Base-by-base conservation (phyloP, 169 alveolate species). In the Perkinsus chesapeaki region DNA sequence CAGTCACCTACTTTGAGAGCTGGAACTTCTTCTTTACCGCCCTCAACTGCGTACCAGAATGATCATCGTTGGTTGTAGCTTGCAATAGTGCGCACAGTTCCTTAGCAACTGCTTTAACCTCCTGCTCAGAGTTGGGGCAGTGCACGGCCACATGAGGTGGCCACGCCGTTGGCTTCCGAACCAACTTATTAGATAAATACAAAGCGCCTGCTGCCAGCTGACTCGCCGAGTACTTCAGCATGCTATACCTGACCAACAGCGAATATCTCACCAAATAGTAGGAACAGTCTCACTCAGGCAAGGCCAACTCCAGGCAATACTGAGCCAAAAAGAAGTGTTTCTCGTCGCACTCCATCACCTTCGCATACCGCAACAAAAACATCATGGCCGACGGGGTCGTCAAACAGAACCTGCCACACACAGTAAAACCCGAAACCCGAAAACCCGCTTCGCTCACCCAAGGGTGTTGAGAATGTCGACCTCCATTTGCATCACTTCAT, bases 71-170 rank as follows among this genome's bases (percentile, higher is more conserved):
- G 82, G 82, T 60, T 0, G 82, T 60, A 20, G 82, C 82, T 60
- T 60, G 82, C 82, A 60, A 23, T 60, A 60, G 27, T 60, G 82
- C 82, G 27, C 82, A 60, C 27, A 60, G 27, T 60, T 91, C 93
- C 93, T 91, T 91, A n/a, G 93, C 93, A 3, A 91, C 38, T 3
- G 93, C 39, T n/a, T 91, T 91, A 73, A 91, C 93, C 39, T 91
- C 93, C n/a, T 91, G 93, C 73, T 91, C 93, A 38, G 39, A 20
- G 72, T 37, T 60, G 3, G 82, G 82, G 82, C 82, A 60, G 82
- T 60, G 82, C 82, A 60, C 82, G 82, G 82, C 82, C 82, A 60
- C 82, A 60, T 60, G 82, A 12, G 82, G 82, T 60, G 82, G 82
- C 82, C 82, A 60, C 31, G 82, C 82, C 27, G 82, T 23, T 0